A percentile compares a stretch with the other conserved stretches of the same genome.
These are phyloP conservation scores for Kewa caespitosa DNA, from an alignment of 179 eudicot species.

Conservation along the genomic window DNA sequence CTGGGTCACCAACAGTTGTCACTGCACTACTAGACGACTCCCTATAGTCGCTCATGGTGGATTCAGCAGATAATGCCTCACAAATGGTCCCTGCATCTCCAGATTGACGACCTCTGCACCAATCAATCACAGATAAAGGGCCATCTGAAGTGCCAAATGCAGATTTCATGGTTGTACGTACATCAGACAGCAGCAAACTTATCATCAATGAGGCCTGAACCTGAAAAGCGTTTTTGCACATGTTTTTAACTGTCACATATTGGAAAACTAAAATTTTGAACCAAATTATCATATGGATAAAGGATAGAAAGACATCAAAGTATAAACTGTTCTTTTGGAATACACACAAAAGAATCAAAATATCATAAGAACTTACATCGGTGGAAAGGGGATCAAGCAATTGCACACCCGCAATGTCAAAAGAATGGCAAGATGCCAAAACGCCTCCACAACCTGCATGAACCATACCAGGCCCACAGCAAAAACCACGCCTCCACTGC, in stretches of 20 bases:
- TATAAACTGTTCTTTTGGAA: not conserved
- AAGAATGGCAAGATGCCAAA: slow-evolving; percentile 87
- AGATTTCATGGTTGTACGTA: slow-evolving; percentile 73
- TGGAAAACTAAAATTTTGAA: not conserved
- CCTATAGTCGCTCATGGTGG: slow-evolving; percentile 64
- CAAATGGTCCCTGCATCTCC: slow-evolving; percentile 50
- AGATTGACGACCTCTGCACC: slow-evolving; percentile 90
- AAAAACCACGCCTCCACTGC: slow-evolving; percentile 88
- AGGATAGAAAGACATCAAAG: not conserved
- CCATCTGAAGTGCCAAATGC: slow-evolving; percentile 88
- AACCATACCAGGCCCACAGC: slow-evolving; percentile 90
- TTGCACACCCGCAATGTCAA: slow-evolving; percentile 92
- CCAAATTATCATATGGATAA: too few relatives aligned
- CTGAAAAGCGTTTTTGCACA: slow-evolving; percentile 46
- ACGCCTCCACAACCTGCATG: slow-evolving; percentile 99
- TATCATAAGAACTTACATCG: slow-evolving; percentile 58
- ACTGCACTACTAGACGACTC: slow-evolving; percentile 57
- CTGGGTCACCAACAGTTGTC: slow-evolving; percentile 59
- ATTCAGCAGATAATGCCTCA: slow-evolving; percentile 82
- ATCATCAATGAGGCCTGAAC: slow-evolving; percentile 87
- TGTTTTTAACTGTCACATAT: not conserved
- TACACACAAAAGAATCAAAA: not conserved
- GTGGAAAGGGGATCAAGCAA: slow-evolving; percentile 82
- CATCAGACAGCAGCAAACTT: slow-evolving; percentile 82
- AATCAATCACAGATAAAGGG: slow-evolving; percentile 79